phyloP scores from a whole-genome alignment of 176 grass and related monocot genomes.

The Oryza glumipatula region DNA sequence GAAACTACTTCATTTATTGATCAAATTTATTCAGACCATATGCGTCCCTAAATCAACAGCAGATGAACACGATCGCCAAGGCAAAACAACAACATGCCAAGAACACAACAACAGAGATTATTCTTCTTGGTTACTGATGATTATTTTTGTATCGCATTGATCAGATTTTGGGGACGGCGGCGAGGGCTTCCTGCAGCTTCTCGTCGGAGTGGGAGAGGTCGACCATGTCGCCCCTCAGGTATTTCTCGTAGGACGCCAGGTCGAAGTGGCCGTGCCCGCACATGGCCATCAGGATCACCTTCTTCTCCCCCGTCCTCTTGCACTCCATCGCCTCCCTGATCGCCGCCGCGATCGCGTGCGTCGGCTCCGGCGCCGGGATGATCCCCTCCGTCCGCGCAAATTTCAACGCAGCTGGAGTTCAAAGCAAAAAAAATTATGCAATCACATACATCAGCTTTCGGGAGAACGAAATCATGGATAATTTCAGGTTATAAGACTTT shows the following conservation, averaged over 20 bases:
- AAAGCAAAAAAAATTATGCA: not conserved
- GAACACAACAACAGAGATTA: not conserved
- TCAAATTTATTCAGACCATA: slow-evolving; percentile 1
- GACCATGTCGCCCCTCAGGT: slow-evolving; percentile 81
- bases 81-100: not conserved
- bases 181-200: slow-evolving; percentile 69
- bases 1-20: not conserved
- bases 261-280: slow-evolving; percentile 98
- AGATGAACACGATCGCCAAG: not conserved
- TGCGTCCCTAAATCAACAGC: no score
- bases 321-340: slow-evolving; percentile 91
- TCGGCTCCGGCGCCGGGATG: slow-evolving; percentile 93
- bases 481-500: no score
- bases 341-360: slow-evolving; percentile 87
- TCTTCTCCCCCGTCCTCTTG: slow-evolving; percentile 83
- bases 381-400: slow-evolving; percentile 93
- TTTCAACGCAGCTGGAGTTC: slow-evolving; percentile 71
- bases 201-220: slow-evolving; percentile 59
- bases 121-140: not conserved
- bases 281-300: slow-evolving; percentile 96
- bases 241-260: slow-evolving; percentile 78
- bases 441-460: not conserved
- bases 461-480: not conserved
- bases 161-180: slow-evolving; percentile 60
- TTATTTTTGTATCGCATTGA: slow-evolving; percentile 11